Conservation (phyloP, 768 basidiomycete species). For the Hygrophorus russula region DNA sequence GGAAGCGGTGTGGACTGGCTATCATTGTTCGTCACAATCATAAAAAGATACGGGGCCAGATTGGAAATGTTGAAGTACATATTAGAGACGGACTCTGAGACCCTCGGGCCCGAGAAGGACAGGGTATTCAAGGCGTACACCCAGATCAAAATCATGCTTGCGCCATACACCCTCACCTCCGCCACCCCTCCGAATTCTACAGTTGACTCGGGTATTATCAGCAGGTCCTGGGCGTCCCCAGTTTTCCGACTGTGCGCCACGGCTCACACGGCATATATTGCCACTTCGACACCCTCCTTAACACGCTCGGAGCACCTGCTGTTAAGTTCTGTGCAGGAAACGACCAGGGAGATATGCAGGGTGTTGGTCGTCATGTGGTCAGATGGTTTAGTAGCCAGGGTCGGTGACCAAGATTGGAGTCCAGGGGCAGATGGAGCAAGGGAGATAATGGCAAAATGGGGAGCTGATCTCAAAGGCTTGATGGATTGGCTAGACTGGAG, state of each 20-base stretch:
- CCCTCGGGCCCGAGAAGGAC: constrained; percentile 2
- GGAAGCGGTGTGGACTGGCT: no score
- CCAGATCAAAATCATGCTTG: constrained; percentile 20
- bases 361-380: constrained; percentile 37
- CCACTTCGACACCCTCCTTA: constrained; percentile 8
- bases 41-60: constrained; percentile 28
- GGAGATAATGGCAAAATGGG: constrained; percentile 22
- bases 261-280: constrained; percentile 19
- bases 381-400: constrained; percentile 20
- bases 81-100: constrained; percentile 14
- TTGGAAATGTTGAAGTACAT: constrained; percentile 27
- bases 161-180: constrained; percentile 17
- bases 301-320: constrained; percentile 21
- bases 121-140: constrained; percentile 15
- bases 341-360: constrained; percentile 33
- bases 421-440: background rate
- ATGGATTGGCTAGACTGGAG: constrained; percentile 46
- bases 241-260: constrained; percentile 22
- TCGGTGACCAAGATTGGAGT: constrained; percentile 8
- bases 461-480: constrained; percentile 19
- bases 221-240: constrained; percentile 21
- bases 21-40: constrained; percentile 21
- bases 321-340: constrained; percentile 20
- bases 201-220: constrained; percentile 1
- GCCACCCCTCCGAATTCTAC: background rate